Conservation (phyloP, 768 basidiomycete species). For the Leccinum aurantiacum region DNA sequence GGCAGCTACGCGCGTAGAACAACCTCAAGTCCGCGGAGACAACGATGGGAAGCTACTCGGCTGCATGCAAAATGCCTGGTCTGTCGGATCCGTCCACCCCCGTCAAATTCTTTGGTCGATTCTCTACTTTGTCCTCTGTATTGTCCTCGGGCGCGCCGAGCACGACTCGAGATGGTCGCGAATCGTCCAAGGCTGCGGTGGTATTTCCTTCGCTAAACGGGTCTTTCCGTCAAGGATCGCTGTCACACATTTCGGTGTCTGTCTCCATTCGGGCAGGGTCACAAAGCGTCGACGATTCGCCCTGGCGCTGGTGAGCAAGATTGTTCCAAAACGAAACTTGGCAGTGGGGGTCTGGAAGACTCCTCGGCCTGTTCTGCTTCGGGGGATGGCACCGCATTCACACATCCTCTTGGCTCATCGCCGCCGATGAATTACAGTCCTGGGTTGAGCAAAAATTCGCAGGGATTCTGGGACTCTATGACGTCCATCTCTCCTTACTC, state of each 20-base stretch:
- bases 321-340: too few relatives aligned
- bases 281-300: not conserved
- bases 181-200: conserved; percentile 14
- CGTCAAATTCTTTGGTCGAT: conserved; percentile 15
- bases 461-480: conserved; percentile 30
- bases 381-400: conserved; percentile 4
- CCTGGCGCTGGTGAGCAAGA: too few relatives aligned
- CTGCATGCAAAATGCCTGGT: not conserved
- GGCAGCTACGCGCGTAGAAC: conserved; percentile 4
- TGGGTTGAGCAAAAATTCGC: conserved; percentile 24
- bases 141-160: not conserved
- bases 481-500: conserved; percentile 17
- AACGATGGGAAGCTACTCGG: conserved; percentile 8
- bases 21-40: conserved; percentile 13
- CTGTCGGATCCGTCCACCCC: conserved; percentile 19
- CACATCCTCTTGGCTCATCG: conserved; percentile 2
- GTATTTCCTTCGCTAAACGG: conserved; percentile 29
- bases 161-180: conserved; percentile 2
- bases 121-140: not conserved
- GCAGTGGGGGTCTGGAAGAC: not conserved
- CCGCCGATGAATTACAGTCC: conserved; percentile 7
- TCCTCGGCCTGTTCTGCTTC: not conserved
- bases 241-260: not conserved
- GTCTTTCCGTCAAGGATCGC: conserved; percentile 20
- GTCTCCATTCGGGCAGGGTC: not conserved